These are phyloP conservation scores for Filosporella fistucella DNA, from an alignment of 495 filamentous ascomycete species.

Conservation along the genomic window DNA sequence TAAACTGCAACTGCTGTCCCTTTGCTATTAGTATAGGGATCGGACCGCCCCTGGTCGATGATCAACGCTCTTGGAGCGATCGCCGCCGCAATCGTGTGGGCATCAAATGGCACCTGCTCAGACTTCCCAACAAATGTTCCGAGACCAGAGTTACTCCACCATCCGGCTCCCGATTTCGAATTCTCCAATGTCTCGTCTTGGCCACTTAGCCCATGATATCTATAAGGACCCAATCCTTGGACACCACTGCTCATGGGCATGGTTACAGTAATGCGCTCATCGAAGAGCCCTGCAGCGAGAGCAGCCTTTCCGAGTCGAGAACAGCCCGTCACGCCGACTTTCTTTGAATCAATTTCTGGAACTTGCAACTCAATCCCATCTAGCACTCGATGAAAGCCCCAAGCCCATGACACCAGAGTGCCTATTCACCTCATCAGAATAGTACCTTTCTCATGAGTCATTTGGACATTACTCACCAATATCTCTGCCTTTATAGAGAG, in stretches of 20 bases:
- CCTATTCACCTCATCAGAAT: constrained; percentile 24
- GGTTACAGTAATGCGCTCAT: constrained; percentile 47
- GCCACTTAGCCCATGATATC: constrained; percentile 44
- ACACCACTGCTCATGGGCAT: constrained; percentile 52
- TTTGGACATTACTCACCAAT: constrained; percentile 37
- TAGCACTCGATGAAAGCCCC: constrained; percentile 48
- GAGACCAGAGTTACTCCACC: constrained; percentile 44
- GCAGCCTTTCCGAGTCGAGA: constrained; percentile 48
- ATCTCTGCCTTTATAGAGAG: constrained; percentile 45
- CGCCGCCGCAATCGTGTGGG: constrained; percentile 48
- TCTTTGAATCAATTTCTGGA: constrained; percentile 41
- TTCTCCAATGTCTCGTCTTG: constrained; percentile 52
- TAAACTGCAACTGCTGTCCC: constrained; percentile 44
- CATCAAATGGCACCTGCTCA: constrained; percentile 45
- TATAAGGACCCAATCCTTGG: constrained; percentile 47
- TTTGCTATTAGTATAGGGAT: constrained; percentile 46
- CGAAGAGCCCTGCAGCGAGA: constrained; percentile 45
- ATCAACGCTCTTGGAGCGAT: constrained; percentile 48
- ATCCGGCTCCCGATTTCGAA: constrained; percentile 46
- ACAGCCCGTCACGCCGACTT: constrained; percentile 47
- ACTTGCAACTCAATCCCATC: constrained; percentile 45
- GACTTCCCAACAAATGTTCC: constrained; percentile 44
- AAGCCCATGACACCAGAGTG: constrained; percentile 47
- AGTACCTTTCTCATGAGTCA: neutral
- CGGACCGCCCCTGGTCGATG: constrained; percentile 44